Base-by-base conservation (phyloP, 2,329 filamentous ascomycete genomes). In the Colletotrichum chrysophilum region DNA sequence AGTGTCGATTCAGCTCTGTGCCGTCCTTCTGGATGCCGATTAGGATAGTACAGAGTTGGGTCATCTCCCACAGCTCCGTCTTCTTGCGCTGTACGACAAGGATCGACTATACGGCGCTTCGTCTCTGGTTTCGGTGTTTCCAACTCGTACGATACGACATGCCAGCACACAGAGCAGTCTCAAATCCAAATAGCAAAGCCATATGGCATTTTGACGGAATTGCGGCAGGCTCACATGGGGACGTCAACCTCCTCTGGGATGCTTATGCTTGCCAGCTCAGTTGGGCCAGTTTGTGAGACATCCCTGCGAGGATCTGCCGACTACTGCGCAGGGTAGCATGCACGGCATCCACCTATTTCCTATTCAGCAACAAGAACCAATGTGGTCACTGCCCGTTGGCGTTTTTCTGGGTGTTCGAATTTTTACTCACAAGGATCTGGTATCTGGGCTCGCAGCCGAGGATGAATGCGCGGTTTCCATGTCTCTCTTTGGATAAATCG, bases 121-220 rank as follows among this genome's bases (percentile, higher is more conserved):
- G 10, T 52, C 43, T 21, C n/a, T 52, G 43, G 43, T 52, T 21
- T 52, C 43, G 8, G 43, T 21, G 43, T 52, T 52, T 52, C n/a
- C n/a, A 24, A 52, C n/a, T 21, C 43, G 43, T 52, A 24, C 12
- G 43, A 52, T 52, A 52, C 43, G 10, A 21, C n/a, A 52, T 52
- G n/a, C 43, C n/a, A 52, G 43, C n/a, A 52, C 43, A 52, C 43
- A 12, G 43, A 9, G 43, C 43, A 21, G 13, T 12, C n/a, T 52
- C 43, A 52, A 52, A 52, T 21, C 12, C 43, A 52, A 30, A 10
- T 58, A n/a, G 24, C n/a, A 26, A 30, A 58, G 55, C 55, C 24
- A 28, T 18, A 26, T 30, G 55, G 24, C 7, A 26, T 30, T 9
- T 58, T 58, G n/a, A 18, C 71, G 79, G 78, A 79, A 79, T 28